Evolutionary conservation across 345 rosid genomes (phyloP).

Genomic region (Salix suchowensis): DNA sequence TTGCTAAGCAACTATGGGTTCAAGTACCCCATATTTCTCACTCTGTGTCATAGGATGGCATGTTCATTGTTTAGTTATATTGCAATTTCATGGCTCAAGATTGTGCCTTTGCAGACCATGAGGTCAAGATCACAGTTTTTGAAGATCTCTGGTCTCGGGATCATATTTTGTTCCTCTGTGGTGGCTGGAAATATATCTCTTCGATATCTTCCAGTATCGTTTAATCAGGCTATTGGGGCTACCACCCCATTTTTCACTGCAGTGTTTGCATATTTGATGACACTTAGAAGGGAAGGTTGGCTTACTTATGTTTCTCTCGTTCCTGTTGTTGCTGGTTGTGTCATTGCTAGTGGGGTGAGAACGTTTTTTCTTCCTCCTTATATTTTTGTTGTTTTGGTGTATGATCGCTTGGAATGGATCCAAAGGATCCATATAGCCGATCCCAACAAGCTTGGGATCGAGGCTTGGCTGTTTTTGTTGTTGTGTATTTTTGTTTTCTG

Average conservation of each 20-base stretch:
- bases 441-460: background rate
- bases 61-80: constrained; percentile 32
- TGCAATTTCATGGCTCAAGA: constrained; percentile 28
- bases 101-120: constrained; percentile 30
- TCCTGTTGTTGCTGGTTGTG: too few species aligned
- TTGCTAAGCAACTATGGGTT: constrained; percentile 37
- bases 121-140: constrained; percentile 29
- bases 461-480: background rate
- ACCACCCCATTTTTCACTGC: too few species aligned
- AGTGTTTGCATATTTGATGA: too few species aligned
- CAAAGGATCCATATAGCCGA: background rate
- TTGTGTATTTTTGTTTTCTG: background rate
- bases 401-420: background rate
- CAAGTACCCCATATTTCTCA: constrained; percentile 37
- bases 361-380: background rate
- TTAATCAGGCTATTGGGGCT: too few species aligned
- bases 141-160: constrained; percentile 39
- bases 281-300: too few species aligned
- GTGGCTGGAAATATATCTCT: constrained; percentile 46
- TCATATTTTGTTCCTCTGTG: constrained; percentile 43
- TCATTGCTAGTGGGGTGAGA: too few species aligned
- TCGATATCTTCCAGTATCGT: constrained; percentile 45
- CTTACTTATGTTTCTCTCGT: too few species aligned
- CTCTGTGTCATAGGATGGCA: constrained; percentile 36
- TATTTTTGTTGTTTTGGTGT: background rate